Base-by-base conservation (phyloP, 2,329 filamentous ascomycete genomes). In the Pseudogymnoascus sp. region DNA sequence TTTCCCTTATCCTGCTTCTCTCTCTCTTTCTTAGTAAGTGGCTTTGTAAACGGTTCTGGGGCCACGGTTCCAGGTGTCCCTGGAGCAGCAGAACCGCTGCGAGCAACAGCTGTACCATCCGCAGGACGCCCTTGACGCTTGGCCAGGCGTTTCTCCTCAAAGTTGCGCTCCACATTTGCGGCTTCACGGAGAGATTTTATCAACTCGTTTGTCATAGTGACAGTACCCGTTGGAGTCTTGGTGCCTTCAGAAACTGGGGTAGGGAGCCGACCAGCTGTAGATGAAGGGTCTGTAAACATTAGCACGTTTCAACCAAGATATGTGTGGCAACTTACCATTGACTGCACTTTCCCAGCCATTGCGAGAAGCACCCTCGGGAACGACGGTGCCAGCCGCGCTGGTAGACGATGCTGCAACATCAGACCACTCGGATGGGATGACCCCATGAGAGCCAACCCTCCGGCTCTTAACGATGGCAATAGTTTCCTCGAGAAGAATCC, bases 21-120 rank as follows among this genome's bases (percentile, higher is more conserved):
- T 72, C 88, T 82, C 74, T 96, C 92, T 77, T 97, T 97, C 80
- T 97, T 97, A 4, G 88, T 89, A 61, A 90, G 82, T 3, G 86
- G 82, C 74, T 92, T 93, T 67, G 86, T 83, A 1, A 84, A 81
- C 1, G 79, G 73, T 62, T 89, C 87, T 0, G 87, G 83, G 0
- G 87, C 85, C 44, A 84, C 80, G 1, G 84, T 79, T 5, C 84
- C 85, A 2, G 87, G 84, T 0, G 85, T 88, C 2, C 82, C 82
- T 10, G 84, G 80, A 15, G 84, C 84, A 11, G 81, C 76, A 74
- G 61, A 44, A 76, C 74, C 65, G 75, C 76, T 59, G 81, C 77
- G 64, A 83, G 84, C 19, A 64, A 23, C 38, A 23, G 21, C 53
- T 15, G 82, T 81, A 2, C 83, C 84, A 62, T 73, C 76, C 2